phyloP scores from a whole-genome alignment of 805 yeast genomes.

The Nakazawaea wyomingensis region DNA sequence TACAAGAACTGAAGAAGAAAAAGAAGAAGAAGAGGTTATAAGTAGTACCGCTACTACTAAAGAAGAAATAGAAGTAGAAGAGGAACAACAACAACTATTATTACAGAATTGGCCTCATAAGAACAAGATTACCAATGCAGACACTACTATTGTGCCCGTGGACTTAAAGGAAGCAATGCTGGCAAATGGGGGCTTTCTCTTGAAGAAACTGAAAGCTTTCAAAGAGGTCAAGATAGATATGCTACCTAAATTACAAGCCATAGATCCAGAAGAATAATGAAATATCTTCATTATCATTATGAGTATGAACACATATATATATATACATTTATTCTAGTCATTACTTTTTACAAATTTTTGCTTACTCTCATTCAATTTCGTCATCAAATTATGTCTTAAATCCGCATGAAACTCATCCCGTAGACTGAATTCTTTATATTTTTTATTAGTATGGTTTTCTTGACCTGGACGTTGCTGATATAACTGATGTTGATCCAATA shows the following conservation, averaged over 20 bases:
- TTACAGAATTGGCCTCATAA: slow-evolving; percentile 13
- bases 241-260: slow-evolving; percentile 17
- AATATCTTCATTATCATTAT: too few species aligned
- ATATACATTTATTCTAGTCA: not conserved
- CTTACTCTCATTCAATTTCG: slow-evolving; percentile 13
- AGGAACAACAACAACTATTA: slow-evolving; percentile 21
- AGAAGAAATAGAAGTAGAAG: slow-evolving; percentile 42
- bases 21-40: slow-evolving; percentile 57
- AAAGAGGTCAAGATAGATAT: slow-evolving; percentile 15
- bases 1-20: too few species aligned
- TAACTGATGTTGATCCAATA: slow-evolving; percentile 4
- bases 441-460: slow-evolving; percentile 1
- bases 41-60: too few species aligned
- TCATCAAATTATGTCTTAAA: slow-evolving; percentile 20
- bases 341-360: slow-evolving; percentile 10
- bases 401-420: slow-evolving; percentile 22
- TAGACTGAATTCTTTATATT: slow-evolving; percentile 18
- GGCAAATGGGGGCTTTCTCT: too few species aligned
- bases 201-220: slow-evolving; percentile 24
- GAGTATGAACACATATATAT: too few species aligned
- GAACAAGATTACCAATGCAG: slow-evolving; percentile 16
- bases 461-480: not conserved
- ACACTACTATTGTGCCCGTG: not conserved
- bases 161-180: slow-evolving; percentile 19
- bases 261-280: slow-evolving; percentile 12